Evolutionary conservation across 257 asterid genomes (phyloP).

Genomic region (Thymus quinquecostatus): DNA sequence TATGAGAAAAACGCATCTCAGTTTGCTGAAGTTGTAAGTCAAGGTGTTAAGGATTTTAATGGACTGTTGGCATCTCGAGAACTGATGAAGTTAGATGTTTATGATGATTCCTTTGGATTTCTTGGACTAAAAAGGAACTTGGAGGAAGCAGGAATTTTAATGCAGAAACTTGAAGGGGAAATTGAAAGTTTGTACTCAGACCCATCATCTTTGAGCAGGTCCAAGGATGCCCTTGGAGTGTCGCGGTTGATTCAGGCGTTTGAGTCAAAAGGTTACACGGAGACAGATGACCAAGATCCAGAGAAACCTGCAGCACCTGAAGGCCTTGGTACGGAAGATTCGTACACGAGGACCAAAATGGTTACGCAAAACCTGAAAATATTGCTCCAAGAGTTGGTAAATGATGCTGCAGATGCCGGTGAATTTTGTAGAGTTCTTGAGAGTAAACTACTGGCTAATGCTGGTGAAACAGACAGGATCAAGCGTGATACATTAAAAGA

Average conservation of each 20-base stretch:
- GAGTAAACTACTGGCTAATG: constrained; percentile 46
- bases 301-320: constrained; percentile 47
- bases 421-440: constrained; percentile 48
- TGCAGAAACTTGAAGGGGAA: constrained; percentile 75
- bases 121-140: constrained; percentile 53
- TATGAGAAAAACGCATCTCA: constrained; percentile 35
- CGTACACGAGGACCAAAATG: constrained; percentile 48
- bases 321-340: constrained; percentile 47
- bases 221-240: constrained; percentile 66
- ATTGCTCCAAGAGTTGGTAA: constrained; percentile 52
- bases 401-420: constrained; percentile 57
- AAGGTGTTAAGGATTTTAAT: constrained; percentile 35
- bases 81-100: constrained; percentile 37
- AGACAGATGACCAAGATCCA: constrained; percentile 55
- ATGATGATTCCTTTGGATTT: constrained; percentile 48
- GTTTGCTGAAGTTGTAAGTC: constrained; percentile 43
- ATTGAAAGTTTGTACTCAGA: constrained; percentile 59
- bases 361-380: constrained; percentile 42
- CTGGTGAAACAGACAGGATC: constrained; percentile 41
- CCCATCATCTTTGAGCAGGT: constrained; percentile 50
- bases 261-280: constrained; percentile 61
- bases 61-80: constrained; percentile 34
- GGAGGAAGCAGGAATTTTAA: constrained; percentile 53
- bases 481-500: constrained; percentile 48
- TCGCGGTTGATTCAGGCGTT: constrained; percentile 88